phyloP scores from a whole-genome alignment of 2,329 filamentous ascomycete genomes.

The Cladophialophora chaetospira region DNA sequence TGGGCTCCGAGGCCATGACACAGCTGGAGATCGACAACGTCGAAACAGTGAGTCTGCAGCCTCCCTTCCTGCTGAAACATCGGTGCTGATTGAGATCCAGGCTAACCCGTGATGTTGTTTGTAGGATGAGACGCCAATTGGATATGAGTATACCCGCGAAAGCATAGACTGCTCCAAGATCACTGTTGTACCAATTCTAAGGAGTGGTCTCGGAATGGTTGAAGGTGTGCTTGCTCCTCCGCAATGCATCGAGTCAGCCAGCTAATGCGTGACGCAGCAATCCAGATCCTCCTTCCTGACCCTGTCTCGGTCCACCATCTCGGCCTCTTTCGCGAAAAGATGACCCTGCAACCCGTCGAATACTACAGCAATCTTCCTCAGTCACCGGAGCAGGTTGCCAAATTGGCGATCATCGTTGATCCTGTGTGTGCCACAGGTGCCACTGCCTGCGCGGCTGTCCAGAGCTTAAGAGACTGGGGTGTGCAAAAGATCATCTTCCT shows the following conservation, averaged over 20 bases:
- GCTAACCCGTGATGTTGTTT: conserved; percentile 17
- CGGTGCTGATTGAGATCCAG: conserved; percentile 17
- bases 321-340: conserved; percentile 88
- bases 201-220: conserved; percentile 88
- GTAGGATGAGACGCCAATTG: conserved; percentile 76
- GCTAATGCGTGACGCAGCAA: conserved; percentile 51
- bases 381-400: conserved; percentile 40
- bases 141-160: conserved; percentile 70
- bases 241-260: background rate
- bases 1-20: conserved; percentile 77
- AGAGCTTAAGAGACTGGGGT: conserved; percentile 87
- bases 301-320: conserved; percentile 88
- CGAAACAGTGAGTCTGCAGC: conserved; percentile 62
- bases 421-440: conserved; percentile 93
- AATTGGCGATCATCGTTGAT: conserved; percentile 81
- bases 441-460: conserved; percentile 85
- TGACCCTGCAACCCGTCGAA: conserved; percentile 84
- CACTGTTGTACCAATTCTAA: conserved; percentile 87
- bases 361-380: conserved; percentile 94
- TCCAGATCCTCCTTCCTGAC: conserved; percentile 77
- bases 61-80: conserved; percentile 6
- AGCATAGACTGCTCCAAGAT: conserved; percentile 66
- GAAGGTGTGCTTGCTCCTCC: conserved; percentile 58
- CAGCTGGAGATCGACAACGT: conserved; percentile 60
- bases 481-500: conserved; percentile 78